A percentile compares a stretch with the other conserved stretches of the same genome.
phyloP scores from a whole-genome alignment of 306 rosid species.

The Quercus aquifolioides region DNA sequence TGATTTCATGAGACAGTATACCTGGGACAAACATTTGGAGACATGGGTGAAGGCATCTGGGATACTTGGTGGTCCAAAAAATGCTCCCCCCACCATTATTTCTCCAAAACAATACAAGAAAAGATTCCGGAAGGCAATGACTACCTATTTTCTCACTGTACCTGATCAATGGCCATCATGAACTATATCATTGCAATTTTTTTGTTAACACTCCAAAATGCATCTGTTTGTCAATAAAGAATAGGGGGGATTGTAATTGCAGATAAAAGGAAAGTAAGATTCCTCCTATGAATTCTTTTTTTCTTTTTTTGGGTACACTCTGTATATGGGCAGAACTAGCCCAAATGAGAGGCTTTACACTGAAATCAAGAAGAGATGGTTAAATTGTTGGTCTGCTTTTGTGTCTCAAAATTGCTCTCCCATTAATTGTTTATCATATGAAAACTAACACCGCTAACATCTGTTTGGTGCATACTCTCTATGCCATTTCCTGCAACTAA shows the following conservation, averaged over 20 bases:
- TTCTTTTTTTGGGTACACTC: neutral
- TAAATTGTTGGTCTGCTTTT: conserved; percentile 8
- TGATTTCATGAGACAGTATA: conserved; percentile 97
- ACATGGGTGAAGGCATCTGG: conserved; percentile 97
- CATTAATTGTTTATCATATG: neutral
- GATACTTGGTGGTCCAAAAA: conserved; percentile 85
- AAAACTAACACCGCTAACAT: neutral
- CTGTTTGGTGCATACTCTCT: neutral
- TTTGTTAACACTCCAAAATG: conserved; percentile 1
- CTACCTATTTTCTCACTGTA: conserved; percentile 84
- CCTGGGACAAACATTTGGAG: conserved; percentile 99
- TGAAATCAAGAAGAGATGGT: conserved; percentile 5
- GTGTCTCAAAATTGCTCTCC: neutral
- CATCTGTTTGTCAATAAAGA: conserved; percentile 31
- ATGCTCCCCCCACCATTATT: conserved; percentile 85
- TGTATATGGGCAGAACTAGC: conserved; percentile 22
- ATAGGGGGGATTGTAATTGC: conserved; percentile 27
- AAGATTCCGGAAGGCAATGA: conserved; percentile 97
- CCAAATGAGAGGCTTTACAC: conserved; percentile 1
- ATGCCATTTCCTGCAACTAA: neutral
- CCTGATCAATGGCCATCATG: conserved; percentile 83
- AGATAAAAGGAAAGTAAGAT: conserved; percentile 28
- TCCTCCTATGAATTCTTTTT: conserved; percentile 16
- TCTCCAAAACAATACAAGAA: conserved; percentile 95
- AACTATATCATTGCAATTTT: conserved; percentile 31